Evolutionary conservation across 108 stramenopile genomes (phyloP).

Genomic region (Parmales sp.): DNA sequence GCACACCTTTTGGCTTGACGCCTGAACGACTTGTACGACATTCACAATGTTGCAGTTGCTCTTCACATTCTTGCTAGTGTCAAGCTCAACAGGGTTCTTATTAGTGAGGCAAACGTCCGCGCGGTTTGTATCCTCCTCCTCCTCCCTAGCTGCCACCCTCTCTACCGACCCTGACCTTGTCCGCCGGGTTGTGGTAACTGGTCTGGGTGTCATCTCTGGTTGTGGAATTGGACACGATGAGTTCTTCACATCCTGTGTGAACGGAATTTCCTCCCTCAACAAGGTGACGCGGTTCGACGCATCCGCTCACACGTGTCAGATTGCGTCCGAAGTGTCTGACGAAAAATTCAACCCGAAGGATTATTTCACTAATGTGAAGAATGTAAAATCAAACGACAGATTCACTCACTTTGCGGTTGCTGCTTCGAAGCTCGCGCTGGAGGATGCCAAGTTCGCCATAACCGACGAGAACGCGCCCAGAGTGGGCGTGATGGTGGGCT

Average conservation of each 20-base stretch:
- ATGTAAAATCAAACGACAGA: constrained; percentile 77
- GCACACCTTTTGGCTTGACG: no score
- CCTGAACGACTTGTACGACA: no score
- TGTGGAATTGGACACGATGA: constrained; percentile 74
- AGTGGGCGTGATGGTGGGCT: constrained; percentile 85
- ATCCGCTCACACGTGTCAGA: constrained; percentile 70
- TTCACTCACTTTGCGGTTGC: constrained; percentile 93
- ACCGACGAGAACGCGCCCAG: constrained; percentile 61
- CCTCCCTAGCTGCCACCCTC: no score
- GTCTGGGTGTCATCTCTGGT: constrained; percentile 79
- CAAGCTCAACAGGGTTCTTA: no score
- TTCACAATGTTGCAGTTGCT: no score
- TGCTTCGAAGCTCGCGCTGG: constrained; percentile 68
- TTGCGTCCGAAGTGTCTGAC: constrained; percentile 74
- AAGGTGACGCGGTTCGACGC: constrained; percentile 66
- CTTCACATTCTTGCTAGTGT: no score
- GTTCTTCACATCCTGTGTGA: constrained; percentile 62
- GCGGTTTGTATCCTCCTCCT: no score
- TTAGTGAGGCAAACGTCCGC: no score
- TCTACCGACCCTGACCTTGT: no score
- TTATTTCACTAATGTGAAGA: constrained; percentile 73
- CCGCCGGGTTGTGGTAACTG: constrained; percentile 81
- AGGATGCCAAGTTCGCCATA: constrained; percentile 73
- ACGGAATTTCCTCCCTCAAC: constrained; percentile 60
- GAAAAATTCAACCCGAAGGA: constrained; percentile 75